Base-by-base conservation (phyloP, 495 filamentous ascomycete species). In the Saxispiralis lemnorum region DNA sequence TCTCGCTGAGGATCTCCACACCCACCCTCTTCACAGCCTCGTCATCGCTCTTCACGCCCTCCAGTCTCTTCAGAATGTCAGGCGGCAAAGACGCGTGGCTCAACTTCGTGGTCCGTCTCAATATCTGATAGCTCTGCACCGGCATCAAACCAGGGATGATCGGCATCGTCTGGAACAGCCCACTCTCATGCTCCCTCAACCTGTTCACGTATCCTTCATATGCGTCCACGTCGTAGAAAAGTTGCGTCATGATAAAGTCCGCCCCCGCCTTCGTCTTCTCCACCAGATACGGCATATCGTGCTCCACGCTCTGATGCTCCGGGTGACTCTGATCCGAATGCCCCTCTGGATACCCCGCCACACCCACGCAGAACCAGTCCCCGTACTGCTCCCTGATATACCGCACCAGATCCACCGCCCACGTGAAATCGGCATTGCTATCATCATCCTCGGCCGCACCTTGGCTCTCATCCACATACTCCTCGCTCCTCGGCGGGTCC, bases 221-320 rank as follows among this genome's bases (percentile, higher is more conserved):
- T 13, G 81, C 83, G 6, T 79, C 67, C 12, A 82, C 69, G 53
- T 96, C 85, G 59, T 88, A 97, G 63, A 95, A 96, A 18, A 97
- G 67, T 57, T 97, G 89, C n/a, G 92, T 96, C 83, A 97, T 93
- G 57, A 97, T 80, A 59, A 97, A 97, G 59, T 96, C 92, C 16
- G 88, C 92, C 0, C 89, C 89, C 3, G 89, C 89, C 53, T 77
- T 66, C 0, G 78, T 78, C 69, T 97, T 97, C 45, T 94, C 86
- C 21, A 94, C 71, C 38, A 97, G 66, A 55, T 84, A 94, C 6
- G 89, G 83, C 31, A 97, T 59, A 62, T 97, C 89, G 35, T 77
- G 75, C 47, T 71, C 67, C 0, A 83, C 67, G 56, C 78, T 78
- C 64, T 96, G 89, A 18, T 76, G 68, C 47, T 79, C 72, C 34